Evolutionary conservation across 305 asterid species (phyloP).

Genomic region (Vinca major): DNA sequence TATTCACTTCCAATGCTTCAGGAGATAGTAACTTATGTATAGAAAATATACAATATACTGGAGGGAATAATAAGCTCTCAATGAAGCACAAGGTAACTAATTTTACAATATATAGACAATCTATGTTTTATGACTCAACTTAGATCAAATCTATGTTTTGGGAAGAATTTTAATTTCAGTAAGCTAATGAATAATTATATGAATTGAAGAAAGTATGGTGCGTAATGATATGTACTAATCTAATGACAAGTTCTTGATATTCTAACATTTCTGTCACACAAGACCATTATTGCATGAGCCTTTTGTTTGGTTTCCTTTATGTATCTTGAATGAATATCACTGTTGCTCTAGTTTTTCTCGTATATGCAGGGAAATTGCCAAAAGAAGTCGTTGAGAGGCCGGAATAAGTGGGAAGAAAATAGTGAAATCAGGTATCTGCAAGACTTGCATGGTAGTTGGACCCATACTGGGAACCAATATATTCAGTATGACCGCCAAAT

Average conservation of each 20-base stretch:
- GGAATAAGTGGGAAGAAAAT: slow-evolving; percentile 32
- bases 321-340: slow-evolving; percentile 34
- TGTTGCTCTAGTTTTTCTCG: slow-evolving; percentile 46
- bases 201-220: too few species aligned
- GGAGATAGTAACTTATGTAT: slow-evolving; percentile 50
- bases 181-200: too few species aligned
- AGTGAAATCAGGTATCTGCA: slow-evolving; percentile 32
- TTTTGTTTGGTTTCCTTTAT: slow-evolving; percentile 8
- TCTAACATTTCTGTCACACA: neutral
- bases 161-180: neutral
- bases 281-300: neutral
- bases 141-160: neutral
- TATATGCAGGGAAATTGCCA: slow-evolving; percentile 40
- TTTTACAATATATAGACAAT: slow-evolving; percentile 13
- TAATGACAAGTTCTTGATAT: neutral
- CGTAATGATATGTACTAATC: neutral
- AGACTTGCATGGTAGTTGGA: slow-evolving; percentile 38
- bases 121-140: neutral
- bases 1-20: slow-evolving; percentile 29
- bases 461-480: slow-evolving; percentile 33
- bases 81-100: slow-evolving; percentile 42
- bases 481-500: slow-evolving; percentile 36
- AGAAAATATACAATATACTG: slow-evolving; percentile 33
- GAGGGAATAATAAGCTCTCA: slow-evolving; percentile 43
- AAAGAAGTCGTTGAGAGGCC: slow-evolving; percentile 38